Percentiles rank a stretch among this genome's conserved stretches.
Evolutionary conservation across 345 rosid species (phyloP).

Genomic region (Syzygium grande): DNA sequence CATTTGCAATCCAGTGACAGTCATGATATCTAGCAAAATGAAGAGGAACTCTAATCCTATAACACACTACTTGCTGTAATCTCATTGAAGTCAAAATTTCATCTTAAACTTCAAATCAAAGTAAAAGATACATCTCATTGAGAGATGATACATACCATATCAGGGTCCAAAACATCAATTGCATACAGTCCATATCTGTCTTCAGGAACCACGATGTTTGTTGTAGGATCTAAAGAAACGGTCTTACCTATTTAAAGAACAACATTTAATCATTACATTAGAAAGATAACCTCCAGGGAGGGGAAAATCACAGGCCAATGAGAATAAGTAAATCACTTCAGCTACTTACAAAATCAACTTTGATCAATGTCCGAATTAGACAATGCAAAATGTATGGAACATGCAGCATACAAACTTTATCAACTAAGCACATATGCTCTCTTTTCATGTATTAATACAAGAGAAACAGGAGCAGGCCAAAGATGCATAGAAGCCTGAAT

Average conservation of each 20-base stretch:
- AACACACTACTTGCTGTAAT: not conserved
- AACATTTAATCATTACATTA: not conserved
- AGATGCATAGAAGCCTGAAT: not conserved
- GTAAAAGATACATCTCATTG: not conserved
- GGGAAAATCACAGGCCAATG: not conserved
- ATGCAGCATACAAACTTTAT: not conserved
- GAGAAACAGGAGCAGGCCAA: not conserved
- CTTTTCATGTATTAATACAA: not conserved
- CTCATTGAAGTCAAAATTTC: not conserved
- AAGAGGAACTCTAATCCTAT: not conserved
- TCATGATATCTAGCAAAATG: not conserved
- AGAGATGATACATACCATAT: conserved; percentile 46
- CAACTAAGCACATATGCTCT: not conserved
- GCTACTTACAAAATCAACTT: not conserved
- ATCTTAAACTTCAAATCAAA: not conserved
- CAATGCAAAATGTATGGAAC: not conserved
- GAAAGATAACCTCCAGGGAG: not conserved
- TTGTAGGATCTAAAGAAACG: conserved; percentile 54
- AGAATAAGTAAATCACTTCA: not conserved
- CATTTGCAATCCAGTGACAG: not conserved
- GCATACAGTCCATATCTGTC: conserved; percentile 85
- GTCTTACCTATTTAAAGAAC: conserved; percentile 53
- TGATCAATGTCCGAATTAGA: not conserved
- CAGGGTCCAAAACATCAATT: conserved; percentile 89
- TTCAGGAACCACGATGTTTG: conserved; percentile 71